phyloP scores from a whole-genome alignment of 2,329 filamentous ascomycete species.

The Calonectria honghensis region DNA sequence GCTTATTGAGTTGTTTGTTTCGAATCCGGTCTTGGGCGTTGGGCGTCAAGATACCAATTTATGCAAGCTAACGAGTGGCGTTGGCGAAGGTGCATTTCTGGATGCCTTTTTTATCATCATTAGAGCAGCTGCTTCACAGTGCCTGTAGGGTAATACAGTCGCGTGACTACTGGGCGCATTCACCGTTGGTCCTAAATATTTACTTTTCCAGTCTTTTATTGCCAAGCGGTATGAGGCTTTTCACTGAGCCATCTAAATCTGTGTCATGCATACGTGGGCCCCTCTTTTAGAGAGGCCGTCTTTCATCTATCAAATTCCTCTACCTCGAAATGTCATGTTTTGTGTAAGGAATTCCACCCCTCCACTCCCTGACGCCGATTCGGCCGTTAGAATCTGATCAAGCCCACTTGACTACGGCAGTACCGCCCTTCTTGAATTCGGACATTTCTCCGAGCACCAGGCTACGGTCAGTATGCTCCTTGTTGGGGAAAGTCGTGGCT shows the following conservation, averaged over 20 bases:
- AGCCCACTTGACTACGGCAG: conserved; percentile 78
- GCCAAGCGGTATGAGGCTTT: conserved; percentile 3
- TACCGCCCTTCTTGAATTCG: conserved; percentile 80
- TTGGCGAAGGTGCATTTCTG: conserved; percentile 30
- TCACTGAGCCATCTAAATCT: conserved; percentile 34
- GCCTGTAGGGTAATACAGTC: conserved; percentile 27
- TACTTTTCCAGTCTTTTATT: conserved; percentile 11
- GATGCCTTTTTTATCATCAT: conserved; percentile 23
- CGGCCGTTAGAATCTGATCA: conserved; percentile 37
- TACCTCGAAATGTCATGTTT: conserved; percentile 22
- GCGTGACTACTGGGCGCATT: conserved; percentile 28
- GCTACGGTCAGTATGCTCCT: conserved; percentile 83
- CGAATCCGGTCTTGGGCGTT: conserved; percentile 49
- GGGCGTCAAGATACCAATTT: conserved; percentile 55
- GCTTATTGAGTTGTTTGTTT: conserved; percentile 28
- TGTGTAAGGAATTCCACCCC: conserved; percentile 25
- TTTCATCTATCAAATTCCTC: conserved; percentile 36
- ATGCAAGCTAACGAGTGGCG: conserved; percentile 39
- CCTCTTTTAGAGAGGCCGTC: conserved; percentile 6
- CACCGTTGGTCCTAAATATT: neutral
- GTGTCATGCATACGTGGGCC: conserved; percentile 33
- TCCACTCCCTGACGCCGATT: conserved; percentile 45
- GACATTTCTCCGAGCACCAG: conserved; percentile 75
- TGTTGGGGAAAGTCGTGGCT: conserved; percentile 88
- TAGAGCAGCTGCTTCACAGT: conserved; percentile 39